phyloP scores from a whole-genome alignment of 2,329 filamentous ascomycete genomes.

The Aphanoascus verrucosus region DNA sequence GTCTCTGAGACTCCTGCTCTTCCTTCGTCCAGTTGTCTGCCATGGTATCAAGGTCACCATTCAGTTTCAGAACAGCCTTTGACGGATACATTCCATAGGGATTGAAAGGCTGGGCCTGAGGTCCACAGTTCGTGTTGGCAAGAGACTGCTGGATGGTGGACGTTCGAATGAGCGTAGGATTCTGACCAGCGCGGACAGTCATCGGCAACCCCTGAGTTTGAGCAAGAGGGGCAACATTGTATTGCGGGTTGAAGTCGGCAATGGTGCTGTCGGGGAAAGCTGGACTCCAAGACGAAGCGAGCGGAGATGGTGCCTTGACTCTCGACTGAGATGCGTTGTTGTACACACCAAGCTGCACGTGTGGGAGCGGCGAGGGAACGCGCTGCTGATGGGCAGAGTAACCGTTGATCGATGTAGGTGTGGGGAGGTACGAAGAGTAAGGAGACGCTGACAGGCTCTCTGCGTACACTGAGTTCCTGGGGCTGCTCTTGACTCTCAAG shows the following conservation, averaged over 20 bases:
- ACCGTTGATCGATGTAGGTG: slow-evolving; percentile 34
- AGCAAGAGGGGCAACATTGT: slow-evolving; percentile 31
- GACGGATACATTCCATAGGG: slow-evolving; percentile 70
- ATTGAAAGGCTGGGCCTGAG: slow-evolving; percentile 52
- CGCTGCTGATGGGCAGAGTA: slow-evolving; percentile 32
- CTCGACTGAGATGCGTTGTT: slow-evolving; percentile 34
- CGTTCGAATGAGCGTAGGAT: slow-evolving; percentile 55
- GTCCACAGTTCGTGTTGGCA: slow-evolving; percentile 32
- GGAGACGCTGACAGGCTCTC: slow-evolving; percentile 38
- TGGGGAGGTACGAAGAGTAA: slow-evolving; percentile 43
- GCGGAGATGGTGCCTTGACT: slow-evolving; percentile 40
- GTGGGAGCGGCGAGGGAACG: slow-evolving; percentile 32
- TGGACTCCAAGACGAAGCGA: slow-evolving; percentile 39
- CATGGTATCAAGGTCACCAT: slow-evolving; percentile 78
- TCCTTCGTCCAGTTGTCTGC: slow-evolving; percentile 69
- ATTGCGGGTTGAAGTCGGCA: slow-evolving; percentile 35
- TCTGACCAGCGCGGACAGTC: slow-evolving; percentile 33
- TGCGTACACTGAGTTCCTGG: slow-evolving; percentile 43
- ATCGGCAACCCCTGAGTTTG: slow-evolving; percentile 36
- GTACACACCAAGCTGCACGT: slow-evolving; percentile 33
- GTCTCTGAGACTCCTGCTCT: slow-evolving; percentile 65
- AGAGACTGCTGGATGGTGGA: slow-evolving; percentile 49
- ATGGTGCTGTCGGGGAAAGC: slow-evolving; percentile 39
- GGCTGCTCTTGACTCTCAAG: slow-evolving; percentile 37
- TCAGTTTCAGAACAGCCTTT: slow-evolving; percentile 76